Evolutionary conservation across 768 basidiomycete species (phyloP).

Genomic region (Candolleomyces efflorescens): DNA sequence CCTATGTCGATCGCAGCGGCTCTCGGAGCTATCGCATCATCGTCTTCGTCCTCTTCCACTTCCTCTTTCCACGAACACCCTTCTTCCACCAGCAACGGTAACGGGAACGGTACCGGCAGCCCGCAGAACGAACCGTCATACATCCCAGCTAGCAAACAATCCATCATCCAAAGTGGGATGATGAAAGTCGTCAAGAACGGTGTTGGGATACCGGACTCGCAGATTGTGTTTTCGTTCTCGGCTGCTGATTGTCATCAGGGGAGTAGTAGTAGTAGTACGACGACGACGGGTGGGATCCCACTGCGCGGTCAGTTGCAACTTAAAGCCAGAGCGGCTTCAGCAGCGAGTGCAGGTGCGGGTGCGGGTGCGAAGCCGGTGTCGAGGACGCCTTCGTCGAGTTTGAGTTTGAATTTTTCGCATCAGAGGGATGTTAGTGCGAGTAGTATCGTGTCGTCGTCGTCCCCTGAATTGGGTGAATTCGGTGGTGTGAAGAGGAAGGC

Average conservation of each 20-base stretch:
- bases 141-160: slow-evolving; percentile 5
- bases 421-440: no score
- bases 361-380: no score
- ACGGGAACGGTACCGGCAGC: neutral
- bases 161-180: slow-evolving; percentile 1
- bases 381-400: no score
- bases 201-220: neutral
- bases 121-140: slow-evolving; percentile 1
- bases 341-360: neutral
- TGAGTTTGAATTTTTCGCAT: no score
- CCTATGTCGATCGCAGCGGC: slow-evolving; percentile 6
- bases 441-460: no score
- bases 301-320: slow-evolving; percentile 13
- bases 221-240: slow-evolving; percentile 22
- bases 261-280: no score
- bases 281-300: slow-evolving; percentile 9
- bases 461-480: no score
- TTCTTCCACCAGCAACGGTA: no score
- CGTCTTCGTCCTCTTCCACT: no score
- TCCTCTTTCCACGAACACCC: no score
- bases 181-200: slow-evolving; percentile 10
- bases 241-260: slow-evolving; percentile 25
- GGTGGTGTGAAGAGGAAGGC: neutral
- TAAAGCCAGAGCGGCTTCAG: neutral
- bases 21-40: neutral